phyloP scores from a whole-genome alignment of 192 early-diverging fungal genomes.

The Podila verticillata region DNA sequence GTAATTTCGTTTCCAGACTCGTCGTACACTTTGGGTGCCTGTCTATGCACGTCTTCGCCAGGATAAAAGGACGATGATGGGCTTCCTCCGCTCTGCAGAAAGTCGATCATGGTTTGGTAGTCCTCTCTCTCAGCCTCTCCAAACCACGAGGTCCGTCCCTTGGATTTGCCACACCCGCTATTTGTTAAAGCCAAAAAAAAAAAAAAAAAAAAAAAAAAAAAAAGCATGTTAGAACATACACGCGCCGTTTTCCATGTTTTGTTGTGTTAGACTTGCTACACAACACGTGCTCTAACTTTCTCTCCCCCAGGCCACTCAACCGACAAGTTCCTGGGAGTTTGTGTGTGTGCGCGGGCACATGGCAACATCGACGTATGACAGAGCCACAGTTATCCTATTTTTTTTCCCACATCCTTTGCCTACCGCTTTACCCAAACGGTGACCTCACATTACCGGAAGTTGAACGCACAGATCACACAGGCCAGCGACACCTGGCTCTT shows the following conservation, averaged over 20 bases:
- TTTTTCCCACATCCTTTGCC: neutral
- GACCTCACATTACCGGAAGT: conserved; percentile 44
- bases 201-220: neutral
- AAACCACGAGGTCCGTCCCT: conserved; percentile 51
- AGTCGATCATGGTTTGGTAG: conserved; percentile 49
- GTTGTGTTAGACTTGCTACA: too few relatives aligned
- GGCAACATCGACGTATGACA: too few relatives aligned
- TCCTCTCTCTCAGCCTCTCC: conserved; percentile 52
- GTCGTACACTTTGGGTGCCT: conserved; percentile 22
- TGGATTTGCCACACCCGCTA: conserved; percentile 54
- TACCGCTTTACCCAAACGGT: neutral
- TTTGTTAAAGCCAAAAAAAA: neutral
- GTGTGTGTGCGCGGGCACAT: too few relatives aligned
- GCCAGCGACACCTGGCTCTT: conserved; percentile 9
- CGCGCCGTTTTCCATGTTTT: conserved; percentile 1
- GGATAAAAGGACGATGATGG: neutral
- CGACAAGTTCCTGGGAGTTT: too few relatives aligned
- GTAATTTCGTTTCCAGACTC: conserved; percentile 36
- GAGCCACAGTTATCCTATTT: neutral
- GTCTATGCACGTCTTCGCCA: neutral
- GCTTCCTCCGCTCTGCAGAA: conserved; percentile 27
- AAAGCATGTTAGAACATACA: neutral
- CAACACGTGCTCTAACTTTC: too few relatives aligned
- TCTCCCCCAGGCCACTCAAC: too few relatives aligned
- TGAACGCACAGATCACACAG: conserved; percentile 51